Evolutionary conservation across 129 eudicot species (phyloP).

Genomic region (Lonicera japonica): DNA sequence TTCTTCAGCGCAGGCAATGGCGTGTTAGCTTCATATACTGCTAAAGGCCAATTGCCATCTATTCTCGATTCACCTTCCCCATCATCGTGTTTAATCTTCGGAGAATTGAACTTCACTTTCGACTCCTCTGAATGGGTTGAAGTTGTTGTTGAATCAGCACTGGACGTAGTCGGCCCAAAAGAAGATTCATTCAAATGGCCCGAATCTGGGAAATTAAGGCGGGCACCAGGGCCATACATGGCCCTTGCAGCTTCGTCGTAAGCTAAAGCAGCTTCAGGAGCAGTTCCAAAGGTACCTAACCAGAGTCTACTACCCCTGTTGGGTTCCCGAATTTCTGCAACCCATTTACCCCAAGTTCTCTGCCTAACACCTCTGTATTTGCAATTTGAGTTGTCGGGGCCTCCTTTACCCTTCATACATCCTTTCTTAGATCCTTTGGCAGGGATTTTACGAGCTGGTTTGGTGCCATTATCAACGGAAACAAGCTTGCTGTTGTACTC

Average conservation of each 20-base stretch:
- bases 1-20: conserved; percentile 8
- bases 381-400: conserved; percentile 54
- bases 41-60: not conserved
- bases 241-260: conserved; percentile 89
- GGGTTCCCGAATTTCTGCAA: conserved; percentile 88
- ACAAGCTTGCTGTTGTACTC: conserved; percentile 36
- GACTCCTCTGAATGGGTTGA: conserved; percentile 25
- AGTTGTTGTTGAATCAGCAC: conserved; percentile 30
- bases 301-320: conserved; percentile 67
- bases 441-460: conserved; percentile 36
- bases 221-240: conserved; percentile 74
- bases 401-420: conserved; percentile 97
- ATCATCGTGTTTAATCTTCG: conserved; percentile 3
- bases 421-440: conserved; percentile 92
- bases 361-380: conserved; percentile 84
- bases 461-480: not conserved
- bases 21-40: conserved; percentile 4
- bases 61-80: conserved; percentile 16
- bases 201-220: conserved; percentile 48
- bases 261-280: conserved; percentile 70
- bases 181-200: too few species aligned
- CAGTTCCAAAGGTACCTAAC: conserved; percentile 74
- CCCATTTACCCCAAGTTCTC: conserved; percentile 99
- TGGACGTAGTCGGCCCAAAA: conserved; percentile 3
- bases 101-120: not conserved